Evolutionary conservation across 305 asterid genomes (phyloP).

Genomic region (Fraxinus sp.): DNA sequence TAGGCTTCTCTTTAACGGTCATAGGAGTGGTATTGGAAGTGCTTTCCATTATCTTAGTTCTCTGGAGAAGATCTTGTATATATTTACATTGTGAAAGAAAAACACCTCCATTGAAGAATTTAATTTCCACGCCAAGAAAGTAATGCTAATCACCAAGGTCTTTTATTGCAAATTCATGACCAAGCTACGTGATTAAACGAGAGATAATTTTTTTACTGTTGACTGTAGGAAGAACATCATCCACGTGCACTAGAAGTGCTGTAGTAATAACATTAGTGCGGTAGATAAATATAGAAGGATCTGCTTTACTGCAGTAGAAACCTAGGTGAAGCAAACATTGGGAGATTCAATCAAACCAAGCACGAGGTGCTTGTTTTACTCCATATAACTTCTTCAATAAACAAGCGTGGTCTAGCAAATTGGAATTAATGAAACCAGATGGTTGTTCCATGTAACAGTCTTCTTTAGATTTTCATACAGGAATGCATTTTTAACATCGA

Average conservation of each 20-base stretch:
- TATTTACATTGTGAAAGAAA: neutral
- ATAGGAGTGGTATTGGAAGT: neutral
- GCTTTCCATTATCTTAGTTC: neutral
- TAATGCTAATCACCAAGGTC: constrained; percentile 1
- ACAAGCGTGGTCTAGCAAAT: no score
- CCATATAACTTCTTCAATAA: no score
- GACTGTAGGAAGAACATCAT: neutral
- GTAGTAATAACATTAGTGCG: neutral
- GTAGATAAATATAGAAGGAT: neutral
- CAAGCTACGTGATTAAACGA: neutral
- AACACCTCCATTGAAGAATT: neutral
- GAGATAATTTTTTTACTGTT: neutral
- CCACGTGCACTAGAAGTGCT: neutral
- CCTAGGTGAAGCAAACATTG: neutral
- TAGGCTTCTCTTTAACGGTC: neutral
- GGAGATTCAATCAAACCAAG: neutral
- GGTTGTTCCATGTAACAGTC: no score
- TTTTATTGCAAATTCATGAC: neutral
- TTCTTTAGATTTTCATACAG: no score
- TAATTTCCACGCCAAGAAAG: constrained; percentile 5
- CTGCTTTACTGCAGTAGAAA: neutral
- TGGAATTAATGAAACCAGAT: no score
- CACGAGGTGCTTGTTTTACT: no score
- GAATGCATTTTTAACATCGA: no score
- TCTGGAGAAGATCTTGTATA: neutral